Conservation (phyloP, 192 early-diverging fungal species). For the Mortierella claussenii region DNA sequence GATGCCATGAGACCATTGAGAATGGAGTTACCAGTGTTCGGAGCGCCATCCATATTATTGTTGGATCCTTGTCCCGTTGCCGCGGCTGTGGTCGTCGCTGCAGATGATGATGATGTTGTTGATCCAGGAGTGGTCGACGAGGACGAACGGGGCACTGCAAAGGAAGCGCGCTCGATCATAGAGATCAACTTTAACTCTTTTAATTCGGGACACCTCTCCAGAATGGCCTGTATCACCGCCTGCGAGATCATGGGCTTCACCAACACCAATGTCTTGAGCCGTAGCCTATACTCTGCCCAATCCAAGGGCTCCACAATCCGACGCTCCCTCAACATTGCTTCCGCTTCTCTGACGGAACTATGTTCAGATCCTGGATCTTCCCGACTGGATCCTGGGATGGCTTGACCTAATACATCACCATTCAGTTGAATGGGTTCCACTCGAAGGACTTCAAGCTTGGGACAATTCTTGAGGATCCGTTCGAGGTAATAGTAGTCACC, state of each 20-base stretch:
- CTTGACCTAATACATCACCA: slow-evolving; percentile 2
- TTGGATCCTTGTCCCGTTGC: no score
- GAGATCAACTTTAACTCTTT: slow-evolving; percentile 6
- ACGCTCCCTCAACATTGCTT: not conserved
- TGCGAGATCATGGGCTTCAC: slow-evolving; percentile 16
- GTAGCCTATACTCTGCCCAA: slow-evolving; percentile 4
- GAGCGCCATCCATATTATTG: not conserved
- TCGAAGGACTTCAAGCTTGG: slow-evolving; percentile 3
- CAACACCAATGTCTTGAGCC: slow-evolving; percentile 9
- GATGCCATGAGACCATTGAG: no score
- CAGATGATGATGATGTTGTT: not conserved
- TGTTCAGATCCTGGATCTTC: slow-evolving; percentile 16
- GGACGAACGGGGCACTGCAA: no score
- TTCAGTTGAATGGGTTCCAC: slow-evolving; percentile 1
- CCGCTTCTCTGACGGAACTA: slow-evolving; percentile 3
- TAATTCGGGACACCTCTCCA: slow-evolving; percentile 5
- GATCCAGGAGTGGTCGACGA: no score
- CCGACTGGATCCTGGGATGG: slow-evolving; percentile 14
- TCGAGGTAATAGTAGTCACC: slow-evolving; percentile 20
- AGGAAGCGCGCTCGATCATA: slow-evolving; percentile 13
- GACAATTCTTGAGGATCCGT: slow-evolving; percentile 11
- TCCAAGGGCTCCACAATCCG: slow-evolving; percentile 13
- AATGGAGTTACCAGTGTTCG: no score
- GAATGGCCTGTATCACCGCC: slow-evolving; percentile 9
- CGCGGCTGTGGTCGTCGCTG: no score